Base-by-base conservation (phyloP, 2,329 filamentous ascomycete genomes). In the Diaporthe batatas region DNA sequence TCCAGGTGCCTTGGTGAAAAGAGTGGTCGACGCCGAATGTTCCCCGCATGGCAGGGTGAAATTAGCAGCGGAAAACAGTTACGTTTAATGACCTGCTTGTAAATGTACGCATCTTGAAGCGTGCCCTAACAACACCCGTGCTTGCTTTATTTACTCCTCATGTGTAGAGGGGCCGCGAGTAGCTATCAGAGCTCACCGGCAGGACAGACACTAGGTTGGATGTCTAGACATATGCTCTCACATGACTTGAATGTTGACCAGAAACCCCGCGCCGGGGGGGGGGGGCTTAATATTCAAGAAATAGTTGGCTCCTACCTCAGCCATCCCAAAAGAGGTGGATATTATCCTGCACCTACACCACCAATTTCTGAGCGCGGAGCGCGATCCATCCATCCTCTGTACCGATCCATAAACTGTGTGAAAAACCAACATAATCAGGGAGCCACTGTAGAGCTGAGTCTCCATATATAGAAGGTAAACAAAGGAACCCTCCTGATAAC, bases 11-110 rank as follows among this genome's bases (percentile, higher is more conserved):
- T 25, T 53, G 39, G 8, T 32, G 29, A 25, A n/a, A 47, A 51
- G n/a, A 16, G 14, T 21, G 34, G 59, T 44, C 29, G 16, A 12
- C 44, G 21, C 36, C 29, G 23, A 18, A 51, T 34, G 39, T 16
- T 47, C 18, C 14, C 29, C 29, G 44, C 32, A 34, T 67, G 39
- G 58, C 36, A 47, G 57, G 51, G 29, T 16, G 44, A 65, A 44
- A 71, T 65, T 23, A 55, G 34, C 42, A 64, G 47, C 44, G 59
- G 59, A 65, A 34, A 59, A 57, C 49, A 65, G 12, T 54, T 65
- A 65, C 69, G 57, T 53, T 44, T 44, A 54, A 67, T 68, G 58
- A 36, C 64, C 32, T 67, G 51, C 59, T 71, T 71, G 70, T 71
- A 71, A 68, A 71, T 71, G 55, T 42, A 55, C 58, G 47, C 51